Percentiles rank a stretch among this genome's conserved stretches.
Conservation (phyloP, 129 eudicot genomes). For the Chrysanthemum makinoi region DNA sequence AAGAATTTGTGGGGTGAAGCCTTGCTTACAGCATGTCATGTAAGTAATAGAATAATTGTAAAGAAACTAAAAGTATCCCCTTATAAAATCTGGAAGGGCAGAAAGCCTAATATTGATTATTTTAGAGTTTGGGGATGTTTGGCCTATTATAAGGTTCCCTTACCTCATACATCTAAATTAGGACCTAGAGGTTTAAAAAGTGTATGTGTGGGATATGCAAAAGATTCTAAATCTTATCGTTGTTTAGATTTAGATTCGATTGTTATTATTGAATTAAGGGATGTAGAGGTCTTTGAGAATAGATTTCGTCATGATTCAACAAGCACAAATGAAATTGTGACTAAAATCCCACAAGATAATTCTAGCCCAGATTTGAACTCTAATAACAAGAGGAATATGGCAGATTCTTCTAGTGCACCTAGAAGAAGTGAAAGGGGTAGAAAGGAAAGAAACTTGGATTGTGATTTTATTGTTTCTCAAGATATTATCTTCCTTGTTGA, state of each 20-base stretch:
- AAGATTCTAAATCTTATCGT: background rate
- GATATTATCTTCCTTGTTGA: background rate
- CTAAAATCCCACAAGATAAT: too few species aligned
- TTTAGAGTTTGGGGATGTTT: slow-evolving; percentile 2
- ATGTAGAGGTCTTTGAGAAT: background rate
- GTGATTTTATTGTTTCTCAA: background rate
- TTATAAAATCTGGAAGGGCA: background rate
- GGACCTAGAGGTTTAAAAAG: slow-evolving; percentile 3
- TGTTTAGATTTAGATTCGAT: background rate
- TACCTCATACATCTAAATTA: background rate
- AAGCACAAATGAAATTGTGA: too few species aligned
- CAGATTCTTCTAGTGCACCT: background rate
- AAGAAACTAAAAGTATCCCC: background rate
- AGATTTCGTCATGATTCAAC: too few species aligned
- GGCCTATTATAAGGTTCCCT: background rate
- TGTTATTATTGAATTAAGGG: background rate
- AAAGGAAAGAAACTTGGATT: background rate
- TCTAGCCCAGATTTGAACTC: background rate
- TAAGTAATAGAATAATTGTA: background rate
- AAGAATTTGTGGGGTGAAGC: slow-evolving; percentile 9
- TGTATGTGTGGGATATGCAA: background rate
- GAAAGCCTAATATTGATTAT: slow-evolving; percentile 4
- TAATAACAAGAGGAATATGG: background rate
- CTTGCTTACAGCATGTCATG: background rate
- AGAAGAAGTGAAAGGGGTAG: background rate